Evolutionary conservation across 2,329 filamentous ascomycete genomes (phyloP).

Genomic region (Ilyonectria destructans): DNA sequence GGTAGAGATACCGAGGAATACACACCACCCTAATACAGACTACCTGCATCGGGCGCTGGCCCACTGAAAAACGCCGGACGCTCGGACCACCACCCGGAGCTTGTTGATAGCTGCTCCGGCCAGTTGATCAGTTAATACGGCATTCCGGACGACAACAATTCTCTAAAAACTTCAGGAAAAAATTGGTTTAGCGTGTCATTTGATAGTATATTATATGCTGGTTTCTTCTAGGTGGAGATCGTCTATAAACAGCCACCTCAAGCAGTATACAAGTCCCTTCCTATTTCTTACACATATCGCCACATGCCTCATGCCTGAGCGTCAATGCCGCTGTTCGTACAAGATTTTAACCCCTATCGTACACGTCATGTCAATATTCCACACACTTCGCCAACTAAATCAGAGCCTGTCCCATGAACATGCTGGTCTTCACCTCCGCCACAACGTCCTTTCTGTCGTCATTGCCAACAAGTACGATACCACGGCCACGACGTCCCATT

Average conservation of each 20-base stretch:
- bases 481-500: conserved; percentile 92
- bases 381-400: conserved; percentile 65
- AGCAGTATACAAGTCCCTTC: conserved; percentile 22
- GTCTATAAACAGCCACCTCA: conserved; percentile 27
- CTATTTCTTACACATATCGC: conserved; percentile 9
- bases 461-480: conserved; percentile 91
- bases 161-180: background rate
- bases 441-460: conserved; percentile 93
- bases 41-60: conserved; percentile 21
- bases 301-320: conserved; percentile 26
- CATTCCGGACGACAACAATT: background rate
- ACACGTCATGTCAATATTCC: conserved; percentile 34
- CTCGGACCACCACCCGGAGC: conserved; percentile 35
- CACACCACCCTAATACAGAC: conserved; percentile 11
- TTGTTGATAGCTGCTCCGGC: background rate
- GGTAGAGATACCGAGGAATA: conserved; percentile 15
- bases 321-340: conserved; percentile 35
- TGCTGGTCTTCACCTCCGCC: conserved; percentile 90
- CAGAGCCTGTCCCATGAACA: conserved; percentile 86
- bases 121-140: no score
- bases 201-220: background rate
- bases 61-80: conserved; percentile 42
- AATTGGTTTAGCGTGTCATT: background rate
- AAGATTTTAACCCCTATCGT: conserved; percentile 39
- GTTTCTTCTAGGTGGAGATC: conserved; percentile 31